These are phyloP conservation scores for Lactarius hatsudake DNA, from an alignment of 768 basidiomycete species.

Conservation along the genomic window DNA sequence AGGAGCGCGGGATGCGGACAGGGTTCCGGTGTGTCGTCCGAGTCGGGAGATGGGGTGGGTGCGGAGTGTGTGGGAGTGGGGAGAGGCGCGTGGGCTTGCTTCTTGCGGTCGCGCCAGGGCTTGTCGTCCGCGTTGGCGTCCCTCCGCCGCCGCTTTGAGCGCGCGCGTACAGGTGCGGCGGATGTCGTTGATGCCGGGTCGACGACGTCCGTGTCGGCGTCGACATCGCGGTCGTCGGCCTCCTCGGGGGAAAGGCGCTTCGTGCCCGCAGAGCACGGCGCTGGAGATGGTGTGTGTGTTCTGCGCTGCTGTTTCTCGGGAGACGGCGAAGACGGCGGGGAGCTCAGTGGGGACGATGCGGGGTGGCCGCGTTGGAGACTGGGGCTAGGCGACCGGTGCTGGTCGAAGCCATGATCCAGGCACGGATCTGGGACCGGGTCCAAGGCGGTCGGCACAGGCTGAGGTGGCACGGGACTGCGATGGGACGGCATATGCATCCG, in stretches of 20 bases:
- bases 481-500: no score
- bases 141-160: constrained; percentile 16
- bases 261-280: background rate
- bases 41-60: background rate
- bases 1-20: constrained; percentile 24
- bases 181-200: background rate
- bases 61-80: background rate
- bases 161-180: background rate
- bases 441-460: constrained; percentile 7
- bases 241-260: constrained; percentile 7
- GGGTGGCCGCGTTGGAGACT: background rate
- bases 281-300: background rate
- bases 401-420: background rate
- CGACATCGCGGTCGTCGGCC: background rate
- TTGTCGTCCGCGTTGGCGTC: constrained; percentile 11
- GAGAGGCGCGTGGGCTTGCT: background rate
- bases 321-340: constrained; percentile 20
- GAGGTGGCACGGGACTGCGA: constrained; percentile 13
- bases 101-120: constrained; percentile 16
- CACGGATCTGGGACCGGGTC: background rate
- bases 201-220: background rate
- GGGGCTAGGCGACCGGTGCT: background rate
- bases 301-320: constrained; percentile 1
- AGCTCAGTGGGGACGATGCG: constrained; percentile 23
- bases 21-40: background rate